Conservation (phyloP, 441 rosid species). For the Monsonia emarginata region DNA sequence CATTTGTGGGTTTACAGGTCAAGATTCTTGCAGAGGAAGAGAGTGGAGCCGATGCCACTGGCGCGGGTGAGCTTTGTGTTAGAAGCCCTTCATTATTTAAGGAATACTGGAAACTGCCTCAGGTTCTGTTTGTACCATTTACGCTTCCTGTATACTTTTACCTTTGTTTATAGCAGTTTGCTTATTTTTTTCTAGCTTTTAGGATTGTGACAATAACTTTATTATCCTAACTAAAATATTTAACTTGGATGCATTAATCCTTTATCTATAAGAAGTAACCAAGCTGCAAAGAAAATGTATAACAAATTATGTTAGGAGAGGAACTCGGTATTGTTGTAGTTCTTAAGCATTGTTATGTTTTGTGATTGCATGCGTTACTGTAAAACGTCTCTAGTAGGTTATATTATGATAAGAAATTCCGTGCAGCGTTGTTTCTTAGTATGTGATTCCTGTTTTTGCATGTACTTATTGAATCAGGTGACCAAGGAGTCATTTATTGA, state of each 20-base stretch:
- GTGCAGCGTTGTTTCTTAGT: background rate
- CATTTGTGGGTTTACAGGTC: conserved; percentile 38
- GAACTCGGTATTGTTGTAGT: background rate
- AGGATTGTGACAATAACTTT: background rate
- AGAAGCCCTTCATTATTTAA: conserved; percentile 88
- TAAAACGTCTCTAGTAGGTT: background rate
- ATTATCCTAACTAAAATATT: background rate
- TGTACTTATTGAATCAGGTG: conserved; percentile 30
- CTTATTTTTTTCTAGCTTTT: background rate
- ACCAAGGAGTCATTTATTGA: conserved; percentile 68
- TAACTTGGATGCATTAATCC: background rate
- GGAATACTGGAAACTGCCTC: conserved; percentile 92
- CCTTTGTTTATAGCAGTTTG: background rate
- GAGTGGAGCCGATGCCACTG: conserved; percentile 36
- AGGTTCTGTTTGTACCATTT: conserved; percentile 31
- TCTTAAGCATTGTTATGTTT: background rate
- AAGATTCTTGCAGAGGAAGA: conserved; percentile 50
- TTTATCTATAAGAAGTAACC: background rate
- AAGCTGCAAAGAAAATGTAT: background rate
- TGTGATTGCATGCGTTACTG: background rate
- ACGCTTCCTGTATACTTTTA: background rate
- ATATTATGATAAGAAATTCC: background rate
- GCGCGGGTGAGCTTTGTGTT: conserved; percentile 76
- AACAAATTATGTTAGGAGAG: background rate
- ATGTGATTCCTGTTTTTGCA: conserved; percentile 7